Base-by-base conservation (phyloP, 257 asterid genomes). In the Thymus quinquecostatus region DNA sequence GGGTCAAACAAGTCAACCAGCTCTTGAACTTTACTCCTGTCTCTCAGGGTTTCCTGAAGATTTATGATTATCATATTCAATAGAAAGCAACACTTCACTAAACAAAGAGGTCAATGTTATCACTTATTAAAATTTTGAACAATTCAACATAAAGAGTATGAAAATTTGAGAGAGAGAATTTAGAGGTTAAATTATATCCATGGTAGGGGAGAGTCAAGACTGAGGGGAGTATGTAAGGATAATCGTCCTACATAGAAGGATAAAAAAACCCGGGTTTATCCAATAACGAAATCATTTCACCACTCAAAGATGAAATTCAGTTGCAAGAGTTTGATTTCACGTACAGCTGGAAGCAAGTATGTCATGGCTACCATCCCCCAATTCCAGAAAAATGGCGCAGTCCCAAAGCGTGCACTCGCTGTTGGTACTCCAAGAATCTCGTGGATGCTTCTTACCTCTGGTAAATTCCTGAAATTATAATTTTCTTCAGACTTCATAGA, bases 401-500 rank as follows among this genome's bases (percentile, higher is more conserved):
- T 94, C 84, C 99, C 99, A 77, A 94, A 94, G 69, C 99, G 93
- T 8, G 98, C 99, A 78, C 98, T 94, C 81, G 91, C 97, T 71
- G 89, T 84, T 67, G 99, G 99, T 28, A 94, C 77, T 47, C 88
- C 90, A 12, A 91, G 90, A 80, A 84, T 75, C 81, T 94, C 90
- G 40, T 94, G 96, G 72, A 79, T 76, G 82, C 95, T 91, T 74
- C 88, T 85, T 66, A 91, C 98, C 84, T 89, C 99, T 0, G 97
- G 98, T 81, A 94, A 82, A 78, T 94, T 91, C 86, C 99, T 94
- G 88, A 65, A 65, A 71, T 21, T 8, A 14, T 66, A 10, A 73
- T 56, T 44, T 1, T 60, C 60, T 75, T 28, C 40, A n/a, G 21
- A 21, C 36, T 43, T 29, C 4, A 33, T 45, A 40, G 70, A 49